Conservation (phyloP, 805 yeast genomes). For the Brettanomyces bruxellensis region DNA sequence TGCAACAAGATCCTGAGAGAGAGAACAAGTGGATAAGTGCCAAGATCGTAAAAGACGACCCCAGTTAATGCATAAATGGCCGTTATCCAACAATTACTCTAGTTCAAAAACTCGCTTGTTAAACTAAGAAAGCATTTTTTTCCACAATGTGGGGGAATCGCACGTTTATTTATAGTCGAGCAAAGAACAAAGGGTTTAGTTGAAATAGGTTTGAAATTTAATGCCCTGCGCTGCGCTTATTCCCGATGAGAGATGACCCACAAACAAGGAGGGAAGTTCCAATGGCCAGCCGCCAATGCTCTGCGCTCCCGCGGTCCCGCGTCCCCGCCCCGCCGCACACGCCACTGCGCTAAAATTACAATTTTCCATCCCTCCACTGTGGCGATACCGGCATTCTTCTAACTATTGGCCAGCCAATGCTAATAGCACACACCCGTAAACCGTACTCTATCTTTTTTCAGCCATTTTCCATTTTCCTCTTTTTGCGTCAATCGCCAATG, state of each 20-base stretch:
- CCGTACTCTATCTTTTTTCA: no score
- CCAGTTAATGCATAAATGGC: not conserved
- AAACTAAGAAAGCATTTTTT: no score
- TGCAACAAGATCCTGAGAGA: no score
- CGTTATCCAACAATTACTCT: not conserved
- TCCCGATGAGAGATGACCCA: not conserved
- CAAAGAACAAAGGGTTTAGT: not conserved
- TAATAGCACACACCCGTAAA: no score
- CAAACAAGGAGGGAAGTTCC: not conserved
- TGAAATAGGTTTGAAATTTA: not conserved
- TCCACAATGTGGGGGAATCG: no score
- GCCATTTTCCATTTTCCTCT: not conserved
- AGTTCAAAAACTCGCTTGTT: not conserved
- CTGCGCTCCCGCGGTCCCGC: not conserved
- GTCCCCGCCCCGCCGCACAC: no score
- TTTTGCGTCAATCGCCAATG: not conserved
- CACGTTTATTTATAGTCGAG: no score
- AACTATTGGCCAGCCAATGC: no score
- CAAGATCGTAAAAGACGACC: constrained; percentile 3
- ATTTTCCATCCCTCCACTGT: no score
- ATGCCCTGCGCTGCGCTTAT: not conserved
- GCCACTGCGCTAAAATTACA: no score
- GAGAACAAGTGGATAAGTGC: constrained; percentile 2
- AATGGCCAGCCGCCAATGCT: not conserved
- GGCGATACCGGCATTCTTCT: no score